These are phyloP conservation scores for Rhynchosporium graminicola DNA, from an alignment of 2,329 filamentous ascomycete genomes.

Conservation along the genomic window DNA sequence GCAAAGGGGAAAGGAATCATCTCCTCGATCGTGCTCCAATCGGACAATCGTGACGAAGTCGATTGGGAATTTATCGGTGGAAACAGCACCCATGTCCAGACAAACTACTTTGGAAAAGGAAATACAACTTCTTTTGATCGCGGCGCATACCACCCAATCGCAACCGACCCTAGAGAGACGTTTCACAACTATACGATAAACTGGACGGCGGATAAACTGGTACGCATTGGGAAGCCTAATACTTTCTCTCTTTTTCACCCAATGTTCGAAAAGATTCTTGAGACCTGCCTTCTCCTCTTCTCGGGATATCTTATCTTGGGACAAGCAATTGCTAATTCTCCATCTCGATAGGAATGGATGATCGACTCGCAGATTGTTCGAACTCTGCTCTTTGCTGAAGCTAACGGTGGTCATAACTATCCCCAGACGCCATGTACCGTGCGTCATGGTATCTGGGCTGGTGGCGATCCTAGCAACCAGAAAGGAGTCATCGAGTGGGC, in stretches of 20 bases:
- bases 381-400: constrained; percentile 60
- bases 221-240: no score
- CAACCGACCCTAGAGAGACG: constrained; percentile 54
- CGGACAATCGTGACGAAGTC: constrained; percentile 82
- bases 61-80: constrained; percentile 82
- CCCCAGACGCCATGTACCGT: constrained; percentile 78
- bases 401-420: constrained; percentile 62
- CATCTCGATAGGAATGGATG: constrained; percentile 52
- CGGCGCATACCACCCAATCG: constrained; percentile 61
- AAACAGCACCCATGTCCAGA: constrained; percentile 62
- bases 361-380: constrained; percentile 69
- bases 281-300: no score
- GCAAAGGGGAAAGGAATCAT: constrained; percentile 75
- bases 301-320: no score
- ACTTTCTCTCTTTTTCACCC: no score
- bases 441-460: constrained; percentile 67
- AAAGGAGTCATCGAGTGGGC: constrained; percentile 67
- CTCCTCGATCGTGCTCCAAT: constrained; percentile 80
- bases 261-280: no score
- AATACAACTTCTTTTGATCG: constrained; percentile 71
- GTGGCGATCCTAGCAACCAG: constrained; percentile 57
- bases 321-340: no score
- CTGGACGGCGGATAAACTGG: constrained; percentile 66
- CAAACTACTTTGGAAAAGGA: constrained; percentile 80
- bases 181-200: constrained; percentile 71